Base-by-base conservation (phyloP, 805 yeast genomes). In the Cyberlindnera americana region DNA sequence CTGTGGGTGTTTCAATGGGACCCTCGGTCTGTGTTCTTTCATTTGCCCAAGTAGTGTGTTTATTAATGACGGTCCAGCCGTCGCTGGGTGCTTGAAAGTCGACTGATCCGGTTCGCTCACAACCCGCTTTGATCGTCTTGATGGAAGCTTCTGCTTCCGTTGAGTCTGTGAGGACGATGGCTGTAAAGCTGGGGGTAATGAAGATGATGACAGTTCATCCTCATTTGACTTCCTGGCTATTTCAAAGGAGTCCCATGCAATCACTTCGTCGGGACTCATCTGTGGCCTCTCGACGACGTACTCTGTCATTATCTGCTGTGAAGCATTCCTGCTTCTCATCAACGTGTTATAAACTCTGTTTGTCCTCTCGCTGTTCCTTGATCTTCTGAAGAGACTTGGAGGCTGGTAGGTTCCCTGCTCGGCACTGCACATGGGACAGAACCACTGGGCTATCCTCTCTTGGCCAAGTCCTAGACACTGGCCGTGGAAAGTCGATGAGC, bases 381-480 rank as follows among this genome's bases (percentile, higher is more conserved):
- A 49, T 35, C 54, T 41, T 44, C 59, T 45, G 33, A 48, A 51
- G n/a, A 38, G 28, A 16, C 52, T 48, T 15, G 54, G 49, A 13
- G 53, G 44, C 14, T 41, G 38, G 33, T 31, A 19, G n/a, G 37
- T 21, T 40, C 69, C 52, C 12, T 72, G 77, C 23, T 57, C 60
- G 39, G 56, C 53, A 40, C 70, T 76, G 49, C 80, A 74, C 44
- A 71, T 63, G n/a, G 78, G 78, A 50, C 80, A 74, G 41, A 56
- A 57, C 78, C 78, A 73, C 13, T 44, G 56, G 5, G 40, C 52
- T 5, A 41, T 17, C 25, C 41, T 23, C n/a, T 30, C 31, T 28
- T 41, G 49, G 1, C 46, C 33, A 1, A 61, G 29, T 3, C 72
- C 73, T 14, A 73, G 54, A 43, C 78, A 73, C 6, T 43, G 32